Base-by-base conservation (phyloP, 1,284 basidiomycete species). In the Pyrrhoderma noxium region DNA sequence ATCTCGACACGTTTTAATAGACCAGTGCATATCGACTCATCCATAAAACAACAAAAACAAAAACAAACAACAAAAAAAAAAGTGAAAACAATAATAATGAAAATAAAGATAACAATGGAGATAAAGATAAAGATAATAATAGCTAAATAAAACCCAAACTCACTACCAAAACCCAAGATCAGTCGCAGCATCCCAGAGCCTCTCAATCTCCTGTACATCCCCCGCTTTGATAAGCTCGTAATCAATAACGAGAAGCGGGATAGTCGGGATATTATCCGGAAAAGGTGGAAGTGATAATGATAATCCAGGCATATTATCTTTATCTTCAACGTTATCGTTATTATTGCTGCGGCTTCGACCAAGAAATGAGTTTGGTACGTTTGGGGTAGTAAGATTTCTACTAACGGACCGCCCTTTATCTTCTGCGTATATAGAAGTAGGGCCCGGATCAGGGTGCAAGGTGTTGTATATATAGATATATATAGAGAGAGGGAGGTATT, bases 91-190 rank as follows among this genome's bases (percentile, higher is more conserved):
- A n/a, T n/a, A n/a, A n/a, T n/a, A n/a, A n/a, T n/a, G n/a, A n/a
- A n/a, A n/a, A n/a, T n/a, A n/a, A n/a, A n/a, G n/a, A n/a, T n/a
- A n/a, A n/a, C n/a, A n/a, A n/a, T n/a, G n/a, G n/a, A n/a, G n/a
- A n/a, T n/a, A n/a, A n/a, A 13, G 18, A 35, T 18, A 14, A 13
- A 8, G 23, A 21, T 16, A 7, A 8, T 8, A 3, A 25, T n/a
- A 39, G 18, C 23, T n/a, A 47, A 48, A 35, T 38, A 36, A 37
- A 45, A 31, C 19, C 5, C 22, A 34, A 16, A 68, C 75, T 62
- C 60, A 76, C 75, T 78, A 77, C 74, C 76, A 78, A 58, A 77
- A 77, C 1, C 76, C 76, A 8, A 76, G 64, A 37, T 71, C 68
- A 0, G 73, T 77, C 1, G 71, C 72, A 8, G 76, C 76, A 42